Evolutionary conservation across 2,329 filamentous ascomycete species (phyloP), one percentile per base, ranked within the genome.

Genomic region (Moelleriella libera): DNA sequence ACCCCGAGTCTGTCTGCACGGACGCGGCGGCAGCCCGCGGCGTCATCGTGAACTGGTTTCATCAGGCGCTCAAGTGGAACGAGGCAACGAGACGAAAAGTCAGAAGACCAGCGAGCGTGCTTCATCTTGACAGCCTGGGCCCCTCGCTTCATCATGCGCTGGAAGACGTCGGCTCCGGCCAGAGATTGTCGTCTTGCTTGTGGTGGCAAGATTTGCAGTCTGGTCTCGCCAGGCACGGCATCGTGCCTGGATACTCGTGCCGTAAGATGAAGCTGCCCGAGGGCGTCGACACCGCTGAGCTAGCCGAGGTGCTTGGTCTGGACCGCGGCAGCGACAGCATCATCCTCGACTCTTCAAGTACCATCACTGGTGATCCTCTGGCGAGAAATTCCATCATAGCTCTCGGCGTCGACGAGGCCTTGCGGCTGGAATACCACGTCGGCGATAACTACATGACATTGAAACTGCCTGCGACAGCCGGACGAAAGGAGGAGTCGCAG

Each of bases 1-100:
- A 95, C 58, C 88, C 88, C 0, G 88, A 96, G 62, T 94, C 87
- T 0, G 77, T 88, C 11, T 94, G 88, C 61, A 94, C 88, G 4
- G 84, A 86, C 40, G 65, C 70, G 4, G 74, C 75, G 50, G 82
- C 84, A 1, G 75, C 73, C 21, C 21, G 21, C 21, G 66, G 68
- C 11, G 70, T 94, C 30, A 70, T 94, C 37, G 63, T 63, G 45
- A 87, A 85, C 57, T 95, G 88, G 87, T 92, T 88, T 73, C 59
- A 62, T 5, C 70, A 78, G 57, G 80, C 81, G 1, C 64, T 71
- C 47, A 60, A 63, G 41, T 88, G 83, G 78, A 84, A 82, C 45
- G 56, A 64, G 32, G 49, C 50, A 11, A 54, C 53, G 6, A 51
- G 50, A 43, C 54, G 54, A 41, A 34, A 40, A 46, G 50, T 54